These are phyloP conservation scores for Candida sanyiensis DNA, from an alignment of 805 yeast species.

Conservation along the genomic window DNA sequence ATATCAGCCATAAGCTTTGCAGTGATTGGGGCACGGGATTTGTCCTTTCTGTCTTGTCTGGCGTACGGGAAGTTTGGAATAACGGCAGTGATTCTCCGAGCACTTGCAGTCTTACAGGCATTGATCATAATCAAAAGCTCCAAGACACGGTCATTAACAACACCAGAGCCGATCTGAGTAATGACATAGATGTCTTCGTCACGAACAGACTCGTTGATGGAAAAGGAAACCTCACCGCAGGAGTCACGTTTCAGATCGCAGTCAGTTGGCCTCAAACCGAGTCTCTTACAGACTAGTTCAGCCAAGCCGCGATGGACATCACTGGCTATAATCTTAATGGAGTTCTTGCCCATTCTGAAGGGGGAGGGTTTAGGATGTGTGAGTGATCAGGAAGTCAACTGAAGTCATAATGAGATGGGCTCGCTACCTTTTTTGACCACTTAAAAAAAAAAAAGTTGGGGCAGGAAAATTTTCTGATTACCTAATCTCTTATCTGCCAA, in stretches of 20 bases:
- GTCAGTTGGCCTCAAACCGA: slow-evolving; percentile 57
- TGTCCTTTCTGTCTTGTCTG: slow-evolving; percentile 84
- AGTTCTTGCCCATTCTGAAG: slow-evolving; percentile 57
- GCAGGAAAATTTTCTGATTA: not conserved
- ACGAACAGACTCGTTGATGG: slow-evolving; percentile 76
- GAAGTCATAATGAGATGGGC: not conserved
- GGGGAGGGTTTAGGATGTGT: not conserved
- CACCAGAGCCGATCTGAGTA: slow-evolving; percentile 75
- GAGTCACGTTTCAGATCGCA: slow-evolving; percentile 60
- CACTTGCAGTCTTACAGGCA: slow-evolving; percentile 79
- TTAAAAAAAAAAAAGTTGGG: not conserved
- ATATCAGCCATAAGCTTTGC: slow-evolving; percentile 81
- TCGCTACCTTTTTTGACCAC: not conserved
- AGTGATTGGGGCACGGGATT: slow-evolving; percentile 79
- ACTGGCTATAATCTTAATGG: slow-evolving; percentile 62
- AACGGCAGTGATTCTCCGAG: slow-evolving; percentile 76
- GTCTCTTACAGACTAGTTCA: slow-evolving; percentile 56
- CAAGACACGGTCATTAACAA: slow-evolving; percentile 67
- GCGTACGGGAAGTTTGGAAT: slow-evolving; percentile 83
- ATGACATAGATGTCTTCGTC: slow-evolving; percentile 80
- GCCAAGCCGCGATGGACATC: slow-evolving; percentile 67
- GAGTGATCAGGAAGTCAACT: slow-evolving; percentile 1
- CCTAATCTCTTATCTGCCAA: not conserved
- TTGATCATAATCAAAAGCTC: slow-evolving; percentile 74
- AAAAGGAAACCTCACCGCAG: slow-evolving; percentile 68